phyloP scores from a whole-genome alignment of 352 stramenopile species.

The Thraustochytrium striatum region DNA sequence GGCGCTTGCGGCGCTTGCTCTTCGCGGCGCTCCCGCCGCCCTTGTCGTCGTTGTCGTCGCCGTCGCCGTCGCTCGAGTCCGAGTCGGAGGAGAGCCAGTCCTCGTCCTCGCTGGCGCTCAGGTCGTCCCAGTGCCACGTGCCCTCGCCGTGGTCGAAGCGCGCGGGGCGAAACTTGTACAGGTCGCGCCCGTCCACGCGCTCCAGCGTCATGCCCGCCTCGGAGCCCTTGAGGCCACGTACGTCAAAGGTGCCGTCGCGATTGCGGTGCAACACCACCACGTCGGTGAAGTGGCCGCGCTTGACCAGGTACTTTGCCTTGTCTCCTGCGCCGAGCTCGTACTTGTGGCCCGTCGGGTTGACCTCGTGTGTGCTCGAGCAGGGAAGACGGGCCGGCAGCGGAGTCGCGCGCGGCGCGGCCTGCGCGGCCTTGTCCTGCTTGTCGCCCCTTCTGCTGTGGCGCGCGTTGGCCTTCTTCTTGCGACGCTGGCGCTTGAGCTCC shows the following conservation, averaged over 20 bases:
- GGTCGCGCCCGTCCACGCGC: constrained; percentile 18
- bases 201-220: constrained; percentile 28
- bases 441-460: background rate
- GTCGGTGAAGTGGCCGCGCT: constrained; percentile 19
- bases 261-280: constrained; percentile 3
- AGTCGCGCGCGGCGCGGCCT: background rate
- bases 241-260: constrained; percentile 24
- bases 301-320: constrained; percentile 36
- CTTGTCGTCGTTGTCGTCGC: background rate
- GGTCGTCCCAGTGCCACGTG: constrained; percentile 50
- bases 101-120: constrained; percentile 50
- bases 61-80: constrained; percentile 19
- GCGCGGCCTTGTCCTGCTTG: constrained; percentile 8
- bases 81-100: constrained; percentile 4
- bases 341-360: background rate
- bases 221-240: constrained; percentile 7
- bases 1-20: background rate
- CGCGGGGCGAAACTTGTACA: constrained; percentile 9
- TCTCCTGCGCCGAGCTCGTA: constrained; percentile 25
- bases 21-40: background rate
- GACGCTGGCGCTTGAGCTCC: background rate
- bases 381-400: too few relatives aligned
- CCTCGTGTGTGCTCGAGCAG: too few relatives aligned
- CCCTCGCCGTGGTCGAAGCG: constrained; percentile 41
- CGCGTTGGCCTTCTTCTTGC: constrained; percentile 29